These are phyloP conservation scores for Dothideomycetes sp. DNA, from an alignment of 2,329 filamentous ascomycete genomes.

Conservation along the genomic window DNA sequence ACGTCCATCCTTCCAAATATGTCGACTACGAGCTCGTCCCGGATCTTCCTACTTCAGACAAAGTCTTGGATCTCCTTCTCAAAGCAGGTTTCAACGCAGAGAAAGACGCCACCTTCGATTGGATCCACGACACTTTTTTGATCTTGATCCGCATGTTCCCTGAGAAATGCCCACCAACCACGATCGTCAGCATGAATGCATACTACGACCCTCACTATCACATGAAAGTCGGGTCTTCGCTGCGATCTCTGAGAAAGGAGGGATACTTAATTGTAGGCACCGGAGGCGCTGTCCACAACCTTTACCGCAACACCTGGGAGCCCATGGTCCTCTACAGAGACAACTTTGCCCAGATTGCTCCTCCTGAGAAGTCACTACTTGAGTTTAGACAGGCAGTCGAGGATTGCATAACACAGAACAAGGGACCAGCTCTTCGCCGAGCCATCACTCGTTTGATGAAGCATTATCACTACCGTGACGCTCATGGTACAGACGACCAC, in stretches of 20 bases:
- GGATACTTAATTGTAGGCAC: conserved; percentile 49
- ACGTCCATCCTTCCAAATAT: conserved; percentile 58
- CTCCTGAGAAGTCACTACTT: conserved; percentile 51
- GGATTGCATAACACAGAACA: conserved; percentile 46
- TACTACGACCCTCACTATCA: conserved; percentile 49
- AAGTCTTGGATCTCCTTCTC: conserved; percentile 43
- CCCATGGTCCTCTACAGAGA: conserved; percentile 56
- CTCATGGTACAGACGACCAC: conserved; percentile 62
- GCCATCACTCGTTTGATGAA: conserved; percentile 57
- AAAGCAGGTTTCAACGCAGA: conserved; percentile 46
- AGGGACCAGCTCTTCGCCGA: conserved; percentile 46
- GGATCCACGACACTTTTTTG: conserved; percentile 65
- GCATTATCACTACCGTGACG: conserved; percentile 55
- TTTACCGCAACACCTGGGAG: conserved; percentile 57
- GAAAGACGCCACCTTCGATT: conserved; percentile 51
- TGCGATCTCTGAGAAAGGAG: conserved; percentile 47
- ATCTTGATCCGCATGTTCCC: conserved; percentile 64
- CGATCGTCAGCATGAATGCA: conserved; percentile 47
- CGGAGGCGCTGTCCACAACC: conserved; percentile 60
- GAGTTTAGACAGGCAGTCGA: conserved; percentile 59
- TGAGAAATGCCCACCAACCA: conserved; percentile 53
- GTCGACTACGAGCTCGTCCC: conserved; percentile 51
- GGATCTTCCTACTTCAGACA: conserved; percentile 45
- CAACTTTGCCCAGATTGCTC: conserved; percentile 51
- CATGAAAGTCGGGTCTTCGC: conserved; percentile 47